These are phyloP conservation scores for Senna siamea DNA, from an alignment of 306 rosid genomes.

Conservation along the genomic window DNA sequence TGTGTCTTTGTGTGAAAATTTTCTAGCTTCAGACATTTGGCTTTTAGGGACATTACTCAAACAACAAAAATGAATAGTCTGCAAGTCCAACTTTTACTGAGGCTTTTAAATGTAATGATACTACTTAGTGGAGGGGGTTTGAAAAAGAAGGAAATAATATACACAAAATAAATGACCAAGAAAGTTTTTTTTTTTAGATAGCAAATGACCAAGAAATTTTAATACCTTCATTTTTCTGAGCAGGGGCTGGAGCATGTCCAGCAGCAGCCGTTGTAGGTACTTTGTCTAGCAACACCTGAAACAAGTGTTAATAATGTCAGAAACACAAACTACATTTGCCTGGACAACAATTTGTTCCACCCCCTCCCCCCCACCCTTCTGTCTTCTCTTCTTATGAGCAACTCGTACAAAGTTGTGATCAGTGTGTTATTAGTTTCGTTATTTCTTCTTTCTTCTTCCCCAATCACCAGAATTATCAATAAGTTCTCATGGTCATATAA, in stretches of 20 bases:
- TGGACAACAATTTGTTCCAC: not conserved
- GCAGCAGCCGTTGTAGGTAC: conserved; percentile 44
- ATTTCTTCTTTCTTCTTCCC: not conserved
- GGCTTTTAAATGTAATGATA: not conserved
- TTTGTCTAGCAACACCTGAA: conserved; percentile 73
- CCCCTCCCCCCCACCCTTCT: too few relatives aligned
- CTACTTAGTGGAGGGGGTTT: not conserved
- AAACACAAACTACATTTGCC: conserved; percentile 11
- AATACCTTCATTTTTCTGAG: conserved; percentile 46
- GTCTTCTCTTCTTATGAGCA: not conserved
- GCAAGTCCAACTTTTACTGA: conserved; percentile 19
- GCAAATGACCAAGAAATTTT: too few relatives aligned
- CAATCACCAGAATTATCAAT: not conserved
- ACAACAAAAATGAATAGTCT: conserved; percentile 21
- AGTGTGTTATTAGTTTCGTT: not conserved
- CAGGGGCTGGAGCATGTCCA: conserved; percentile 44
- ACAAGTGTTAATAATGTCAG: conserved; percentile 25
- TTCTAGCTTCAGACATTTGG: not conserved
- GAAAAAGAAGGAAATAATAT: conserved; percentile 25
- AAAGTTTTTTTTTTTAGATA: not conserved
- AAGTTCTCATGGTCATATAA: not conserved
- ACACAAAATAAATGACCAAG: conserved; percentile 3
- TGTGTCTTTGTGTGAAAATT: conserved; percentile 3
- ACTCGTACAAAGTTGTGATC: not conserved
- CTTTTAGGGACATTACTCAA: conserved; percentile 14